Evolutionary conservation across 345 rosid species (phyloP).

Genomic region (Salix dunnii): DNA sequence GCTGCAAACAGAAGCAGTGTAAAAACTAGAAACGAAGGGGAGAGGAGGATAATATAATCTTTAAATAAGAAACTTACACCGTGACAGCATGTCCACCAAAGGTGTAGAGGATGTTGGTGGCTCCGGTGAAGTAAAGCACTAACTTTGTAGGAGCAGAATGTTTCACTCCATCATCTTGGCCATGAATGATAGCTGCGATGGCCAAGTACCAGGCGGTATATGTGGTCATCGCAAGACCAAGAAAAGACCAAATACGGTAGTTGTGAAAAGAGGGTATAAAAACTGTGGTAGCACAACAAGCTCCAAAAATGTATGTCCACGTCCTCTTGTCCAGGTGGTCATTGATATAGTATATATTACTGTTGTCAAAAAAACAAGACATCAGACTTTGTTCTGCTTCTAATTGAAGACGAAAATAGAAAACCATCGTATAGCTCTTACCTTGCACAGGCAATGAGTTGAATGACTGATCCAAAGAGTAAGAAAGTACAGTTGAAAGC

Average conservation of each 20-base stretch:
- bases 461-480: slow-evolving; percentile 95
- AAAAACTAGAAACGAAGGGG: slow-evolving; percentile 32
- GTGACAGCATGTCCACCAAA: slow-evolving; percentile 99
- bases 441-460: slow-evolving; percentile 99
- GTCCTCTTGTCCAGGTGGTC: slow-evolving; percentile 96
- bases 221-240: slow-evolving; percentile 99
- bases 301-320: slow-evolving; percentile 99
- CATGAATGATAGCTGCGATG: slow-evolving; percentile 72
- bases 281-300: slow-evolving; percentile 99
- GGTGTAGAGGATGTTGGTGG: slow-evolving; percentile 94
- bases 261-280: slow-evolving; percentile 98
- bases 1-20: slow-evolving; percentile 82
- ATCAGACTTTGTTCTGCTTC: not conserved
- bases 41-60: not conserved
- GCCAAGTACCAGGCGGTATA: slow-evolving; percentile 97
- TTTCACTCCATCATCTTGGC: slow-evolving; percentile 68
- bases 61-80: slow-evolving; percentile 51
- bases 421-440: not conserved
- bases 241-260: slow-evolving; percentile 97
- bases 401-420: not conserved
- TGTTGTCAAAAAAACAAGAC: slow-evolving; percentile 24
- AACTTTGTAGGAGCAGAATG: slow-evolving; percentile 77
- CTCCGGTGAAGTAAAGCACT: slow-evolving; percentile 97
- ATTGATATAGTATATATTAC: slow-evolving; percentile 96
- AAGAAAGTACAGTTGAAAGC: slow-evolving; percentile 98